Base-by-base conservation (phyloP, 805 yeast genomes). In the Torulaspora maleeae region DNA sequence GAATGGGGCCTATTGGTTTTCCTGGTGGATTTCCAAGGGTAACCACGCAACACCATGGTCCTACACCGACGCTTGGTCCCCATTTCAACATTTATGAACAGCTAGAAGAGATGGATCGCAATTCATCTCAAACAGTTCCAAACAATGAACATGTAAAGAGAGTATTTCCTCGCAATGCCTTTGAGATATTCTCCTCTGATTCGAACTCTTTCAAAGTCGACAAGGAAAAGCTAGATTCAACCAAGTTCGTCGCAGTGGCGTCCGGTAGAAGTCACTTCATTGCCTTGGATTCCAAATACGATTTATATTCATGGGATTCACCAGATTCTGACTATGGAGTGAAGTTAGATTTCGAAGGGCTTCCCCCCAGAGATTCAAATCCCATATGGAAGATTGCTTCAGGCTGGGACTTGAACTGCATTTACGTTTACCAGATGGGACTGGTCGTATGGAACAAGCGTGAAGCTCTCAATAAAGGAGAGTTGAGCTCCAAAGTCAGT, bases 231-330 rank as follows among this genome's bases (percentile, higher is more conserved):
- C 40, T 55, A 20, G 58, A 58, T 20, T 51, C 61, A 10, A 48
- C 63, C 1, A 67, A 66, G 38, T 69, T 82, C 39, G 56, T 73
- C 2, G 70, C 77, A 6, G 70, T 83, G 2, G 70, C 79, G 15
- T 75, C 85, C 35, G 91, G 91, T 0, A 63, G 91, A 50, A 67
- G 75, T 24, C 88, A 82, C 60, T 73, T 82, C 43, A 62, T 83
- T 11, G 89, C 82, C 0, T 60, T 83, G 37, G 85, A 80, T 50
- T 64, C 70, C 10, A 38, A 63, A 1, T 72, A 76, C 19, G 56
- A 66, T 4, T 48, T 84, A 1, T 82, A 79, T 73, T 70, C 79
- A 1, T 83, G 90, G 90, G 89, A 83, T 59, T 61, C 64, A 6
- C 54, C 64, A 1, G 66, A 59, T 8, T 69, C 69, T 7, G 55